Percentiles rank a stretch among this genome's conserved stretches.
phyloP scores from a whole-genome alignment of 345 rosid genomes.

The Populus tremula region DNA sequence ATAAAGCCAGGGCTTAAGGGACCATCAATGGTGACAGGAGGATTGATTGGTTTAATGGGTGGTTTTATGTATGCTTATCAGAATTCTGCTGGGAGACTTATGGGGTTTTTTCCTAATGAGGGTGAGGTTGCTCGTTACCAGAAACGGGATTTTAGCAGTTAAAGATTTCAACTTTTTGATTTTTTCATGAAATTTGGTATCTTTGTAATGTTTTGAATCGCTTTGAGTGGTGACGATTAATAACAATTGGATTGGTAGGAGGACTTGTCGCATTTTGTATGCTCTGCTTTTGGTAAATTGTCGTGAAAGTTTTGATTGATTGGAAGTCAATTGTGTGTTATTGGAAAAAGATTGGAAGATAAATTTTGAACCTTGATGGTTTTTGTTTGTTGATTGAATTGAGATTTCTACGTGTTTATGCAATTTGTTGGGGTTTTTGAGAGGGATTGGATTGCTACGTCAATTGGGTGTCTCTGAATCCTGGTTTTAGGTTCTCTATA shows the following conservation, averaged over 20 bases:
- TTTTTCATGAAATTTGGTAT: background rate
- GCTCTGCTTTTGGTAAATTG: background rate
- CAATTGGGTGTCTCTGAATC: background rate
- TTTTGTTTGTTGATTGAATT: background rate
- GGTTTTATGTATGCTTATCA: slow-evolving; percentile 99
- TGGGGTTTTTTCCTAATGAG: slow-evolving; percentile 94
- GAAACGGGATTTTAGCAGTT: slow-evolving; percentile 11
- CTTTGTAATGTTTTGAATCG: background rate
- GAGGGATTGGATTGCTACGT: background rate
- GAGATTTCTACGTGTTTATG: background rate
- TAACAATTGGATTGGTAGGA: background rate
- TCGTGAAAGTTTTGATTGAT: background rate
- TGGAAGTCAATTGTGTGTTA: background rate
- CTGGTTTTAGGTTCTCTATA: background rate
- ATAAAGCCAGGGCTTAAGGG: slow-evolving; percentile 86
- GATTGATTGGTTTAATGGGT: slow-evolving; percentile 91
- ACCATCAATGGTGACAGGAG: slow-evolving; percentile 98
- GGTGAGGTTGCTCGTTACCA: slow-evolving; percentile 69
- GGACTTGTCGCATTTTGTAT: background rate
- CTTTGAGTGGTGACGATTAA: background rate
- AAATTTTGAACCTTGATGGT: background rate
- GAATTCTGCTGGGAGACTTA: slow-evolving; percentile 89
- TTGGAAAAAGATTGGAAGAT: background rate
- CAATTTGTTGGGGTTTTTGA: background rate
- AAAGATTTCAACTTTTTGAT: background rate